These are phyloP conservation scores for Kodamaea fukazawae DNA, from an alignment of 805 yeast genomes.

Conservation along the genomic window DNA sequence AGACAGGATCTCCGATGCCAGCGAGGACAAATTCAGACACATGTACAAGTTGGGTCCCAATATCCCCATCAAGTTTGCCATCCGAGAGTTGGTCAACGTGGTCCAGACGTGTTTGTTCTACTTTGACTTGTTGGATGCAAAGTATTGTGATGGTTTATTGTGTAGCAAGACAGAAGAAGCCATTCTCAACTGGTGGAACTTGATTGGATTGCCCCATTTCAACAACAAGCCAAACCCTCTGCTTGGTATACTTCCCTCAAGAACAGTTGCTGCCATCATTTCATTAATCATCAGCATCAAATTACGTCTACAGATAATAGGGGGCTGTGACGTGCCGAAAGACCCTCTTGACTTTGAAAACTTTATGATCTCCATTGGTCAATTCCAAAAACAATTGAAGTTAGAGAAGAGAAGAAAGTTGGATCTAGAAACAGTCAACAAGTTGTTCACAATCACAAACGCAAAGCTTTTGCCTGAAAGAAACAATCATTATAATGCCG, in stretches of 20 bases:
- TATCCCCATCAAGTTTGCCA: constrained; percentile 63
- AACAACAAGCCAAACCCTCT: constrained; percentile 42
- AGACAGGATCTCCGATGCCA: constrained; percentile 67
- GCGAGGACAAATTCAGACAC: constrained; percentile 77
- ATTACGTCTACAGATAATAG: constrained; percentile 46
- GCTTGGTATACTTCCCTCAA: constrained; percentile 58
- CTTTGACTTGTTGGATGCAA: constrained; percentile 67
- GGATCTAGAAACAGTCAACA: constrained; percentile 53
- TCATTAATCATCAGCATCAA: constrained; percentile 75
- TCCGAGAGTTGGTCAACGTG: constrained; percentile 67
- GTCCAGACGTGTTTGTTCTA: constrained; percentile 77
- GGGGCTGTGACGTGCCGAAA: constrained; percentile 57
- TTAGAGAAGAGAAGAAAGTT: constrained; percentile 50
- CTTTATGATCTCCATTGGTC: constrained; percentile 64
- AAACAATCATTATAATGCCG: constrained; percentile 5
- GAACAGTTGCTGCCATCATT: constrained; percentile 73
- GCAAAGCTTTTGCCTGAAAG: constrained; percentile 22
- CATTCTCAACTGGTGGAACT: constrained; percentile 76
- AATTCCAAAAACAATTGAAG: constrained; percentile 72
- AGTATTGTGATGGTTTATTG: constrained; percentile 77
- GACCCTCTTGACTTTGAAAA: constrained; percentile 80
- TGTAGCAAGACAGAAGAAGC: constrained; percentile 78
- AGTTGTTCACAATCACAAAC: constrained; percentile 35
- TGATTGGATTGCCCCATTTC: constrained; percentile 56
- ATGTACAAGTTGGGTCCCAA: constrained; percentile 55